Percentiles rank a stretch among this genome's conserved stretches.
Evolutionary conservation across 176 grass and related monocot species (phyloP).

Genomic region (Calamus simplicifolius): DNA sequence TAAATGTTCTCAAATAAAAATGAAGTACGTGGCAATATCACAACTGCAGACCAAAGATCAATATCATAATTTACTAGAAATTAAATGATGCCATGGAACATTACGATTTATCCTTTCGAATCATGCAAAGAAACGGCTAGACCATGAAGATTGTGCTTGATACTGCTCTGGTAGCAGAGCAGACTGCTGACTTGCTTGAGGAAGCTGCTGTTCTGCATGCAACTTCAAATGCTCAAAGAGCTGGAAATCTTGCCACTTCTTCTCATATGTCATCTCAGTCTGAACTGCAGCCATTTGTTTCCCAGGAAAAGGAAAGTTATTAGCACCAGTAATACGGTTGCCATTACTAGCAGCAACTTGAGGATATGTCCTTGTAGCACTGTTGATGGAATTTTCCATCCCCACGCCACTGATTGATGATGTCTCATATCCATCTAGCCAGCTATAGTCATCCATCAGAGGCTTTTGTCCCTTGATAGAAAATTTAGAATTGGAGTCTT

Average conservation of each 20-base stretch:
- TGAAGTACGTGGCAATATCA: too few species aligned
- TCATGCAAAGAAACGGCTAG: slow-evolving; percentile 70
- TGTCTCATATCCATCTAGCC: slow-evolving; percentile 50
- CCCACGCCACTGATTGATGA: slow-evolving; percentile 20
- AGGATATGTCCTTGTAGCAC: slow-evolving; percentile 27
- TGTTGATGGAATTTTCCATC: slow-evolving; percentile 17
- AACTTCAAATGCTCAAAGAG: slow-evolving; percentile 66
- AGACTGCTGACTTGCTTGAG: slow-evolving; percentile 36
- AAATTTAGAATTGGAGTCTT: slow-evolving; percentile 28
- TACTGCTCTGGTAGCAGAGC: slow-evolving; percentile 44
- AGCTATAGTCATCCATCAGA: slow-evolving; percentile 62
- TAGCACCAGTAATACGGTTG: slow-evolving; percentile 22
- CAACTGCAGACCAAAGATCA: too few species aligned
- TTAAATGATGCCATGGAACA: too few species aligned
- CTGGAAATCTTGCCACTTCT: slow-evolving; percentile 73
- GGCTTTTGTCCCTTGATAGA: slow-evolving; percentile 23
- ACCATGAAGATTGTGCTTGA: slow-evolving; percentile 45
- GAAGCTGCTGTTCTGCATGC: slow-evolving; percentile 36
- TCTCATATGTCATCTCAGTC: slow-evolving; percentile 20
- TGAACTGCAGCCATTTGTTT: slow-evolving; percentile 34
- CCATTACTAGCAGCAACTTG: slow-evolving; percentile 19
- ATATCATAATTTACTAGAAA: too few species aligned
- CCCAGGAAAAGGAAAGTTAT: slow-evolving; percentile 49
- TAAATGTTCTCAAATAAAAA: too few species aligned
- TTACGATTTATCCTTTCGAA: slow-evolving; percentile 54